Evolutionary conservation across 2,329 filamentous ascomycete genomes (phyloP).

Genomic region (Grosmannia serpens): DNA sequence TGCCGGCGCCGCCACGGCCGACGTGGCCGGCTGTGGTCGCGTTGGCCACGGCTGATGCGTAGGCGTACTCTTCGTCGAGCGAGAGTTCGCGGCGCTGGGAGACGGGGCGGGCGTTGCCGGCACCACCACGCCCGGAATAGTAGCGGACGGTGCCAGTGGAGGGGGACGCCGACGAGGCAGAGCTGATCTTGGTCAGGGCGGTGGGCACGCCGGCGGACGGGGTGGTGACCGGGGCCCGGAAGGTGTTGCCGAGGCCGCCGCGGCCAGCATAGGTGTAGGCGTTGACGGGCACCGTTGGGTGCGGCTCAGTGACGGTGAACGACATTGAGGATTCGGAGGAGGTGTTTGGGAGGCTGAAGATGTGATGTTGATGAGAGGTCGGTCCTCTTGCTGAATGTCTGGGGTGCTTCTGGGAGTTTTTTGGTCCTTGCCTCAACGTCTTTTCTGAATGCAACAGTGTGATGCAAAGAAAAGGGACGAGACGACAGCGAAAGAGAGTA

Average conservation of each 20-base stretch:
- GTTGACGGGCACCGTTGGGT: conserved; percentile 34
- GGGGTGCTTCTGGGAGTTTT: background rate
- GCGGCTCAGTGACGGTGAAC: conserved; percentile 36
- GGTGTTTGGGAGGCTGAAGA: background rate
- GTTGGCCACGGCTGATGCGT: conserved; percentile 40
- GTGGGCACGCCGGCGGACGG: conserved; percentile 40
- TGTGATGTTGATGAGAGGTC: background rate
- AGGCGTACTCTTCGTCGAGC: conserved; percentile 56
- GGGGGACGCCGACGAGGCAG: conserved; percentile 30
- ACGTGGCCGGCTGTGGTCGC: conserved; percentile 45
- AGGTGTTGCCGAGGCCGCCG: conserved; percentile 45
- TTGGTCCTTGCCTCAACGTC: background rate
- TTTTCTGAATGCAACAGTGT: background rate
- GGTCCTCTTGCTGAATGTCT: background rate
- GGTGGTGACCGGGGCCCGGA: conserved; percentile 30
- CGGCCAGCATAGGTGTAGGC: conserved; percentile 41
- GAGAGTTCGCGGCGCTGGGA: conserved; percentile 45
- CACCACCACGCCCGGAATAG: conserved; percentile 55
- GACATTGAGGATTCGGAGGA: conserved; percentile 22
- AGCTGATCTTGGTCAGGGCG: conserved; percentile 25
- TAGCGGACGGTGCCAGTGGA: conserved; percentile 37
- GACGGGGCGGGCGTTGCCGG: conserved; percentile 48
- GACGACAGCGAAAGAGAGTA: background rate
- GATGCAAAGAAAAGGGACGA: background rate
- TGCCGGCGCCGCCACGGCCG: conserved; percentile 54